Base-by-base conservation (phyloP, 2,329 filamentous ascomycete species). In the Aphanoascus verrucosus region DNA sequence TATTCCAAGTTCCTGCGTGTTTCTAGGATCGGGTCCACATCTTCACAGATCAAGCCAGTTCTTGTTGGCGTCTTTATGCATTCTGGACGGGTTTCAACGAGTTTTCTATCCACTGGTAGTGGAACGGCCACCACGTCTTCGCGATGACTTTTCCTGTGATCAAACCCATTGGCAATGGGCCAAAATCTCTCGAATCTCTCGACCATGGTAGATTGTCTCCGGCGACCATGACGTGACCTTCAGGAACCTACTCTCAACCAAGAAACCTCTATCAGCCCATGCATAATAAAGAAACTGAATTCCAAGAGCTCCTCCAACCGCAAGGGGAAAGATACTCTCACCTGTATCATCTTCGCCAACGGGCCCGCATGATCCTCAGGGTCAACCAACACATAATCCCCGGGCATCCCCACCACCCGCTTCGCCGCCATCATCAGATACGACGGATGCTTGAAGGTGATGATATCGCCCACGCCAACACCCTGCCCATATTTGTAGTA, bases 201-300 rank as follows among this genome's bases (percentile, higher is more conserved):
- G 89, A 96, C 63, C 80, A 85, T 2, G 81, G 77, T 57, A 95
- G 65, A 68, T 97, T 97, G 69, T 98, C 93, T 2, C 93, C 93
- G 2, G 83, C 80, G 5, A 96, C 74, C 81, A 88, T 97, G 63
- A 89, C 94, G 74, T 98, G 93, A 1, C 93, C 93, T 64, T 86
- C 76, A 0, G 93, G 93, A 14, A 98, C 82, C 86, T 94, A 63
- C 23, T 47, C 43, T 17, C 8, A n/a, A 47, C 44, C 45, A 11
- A 28, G 14, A 15, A n/a, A 12, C 43, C 51, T 28, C 32, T 15
- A 5, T 20, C 52, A 43, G 41, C 23, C 41, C 12, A 6, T 38
- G n/a, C n/a, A 42, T 40, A 40, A 11, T 14, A 14, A 11, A 40
- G n/a, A n/a, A n/a, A n/a, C n/a, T n/a, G n/a, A n/a, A n/a, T n/a